phyloP scores from a whole-genome alignment of 805 yeast genomes.

The Yarrowia sp. region DNA sequence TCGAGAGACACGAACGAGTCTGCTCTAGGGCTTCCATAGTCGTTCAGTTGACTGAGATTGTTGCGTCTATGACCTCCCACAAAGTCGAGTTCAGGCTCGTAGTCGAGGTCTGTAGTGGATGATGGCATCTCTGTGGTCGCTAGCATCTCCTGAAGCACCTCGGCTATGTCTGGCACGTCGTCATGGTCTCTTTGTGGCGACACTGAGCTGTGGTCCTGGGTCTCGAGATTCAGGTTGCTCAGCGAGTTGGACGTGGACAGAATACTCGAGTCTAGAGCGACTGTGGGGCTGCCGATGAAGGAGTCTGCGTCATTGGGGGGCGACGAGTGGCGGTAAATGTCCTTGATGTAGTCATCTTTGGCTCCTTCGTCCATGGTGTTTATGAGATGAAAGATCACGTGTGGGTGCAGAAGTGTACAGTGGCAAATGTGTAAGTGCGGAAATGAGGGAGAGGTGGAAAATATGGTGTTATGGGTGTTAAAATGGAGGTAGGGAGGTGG shows the following conservation, averaged over 20 bases:
- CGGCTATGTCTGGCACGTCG: slow-evolving; percentile 30
- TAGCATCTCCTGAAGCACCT: slow-evolving; percentile 27
- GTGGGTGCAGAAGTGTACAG: background rate
- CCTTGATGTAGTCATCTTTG: slow-evolving; percentile 33
- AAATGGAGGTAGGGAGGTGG: no score
- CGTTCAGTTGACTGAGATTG: slow-evolving; percentile 22
- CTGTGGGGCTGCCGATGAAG: slow-evolving; percentile 16
- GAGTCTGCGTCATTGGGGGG: slow-evolving; percentile 24
- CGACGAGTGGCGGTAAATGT: slow-evolving; percentile 32
- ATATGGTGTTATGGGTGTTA: no score
- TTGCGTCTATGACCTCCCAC: slow-evolving; percentile 33
- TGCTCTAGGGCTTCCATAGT: slow-evolving; percentile 3
- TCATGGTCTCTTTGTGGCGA: slow-evolving; percentile 7
- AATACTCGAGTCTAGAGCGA: slow-evolving; percentile 1
- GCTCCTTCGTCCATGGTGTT: slow-evolving; percentile 22
- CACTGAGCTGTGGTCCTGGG: background rate
- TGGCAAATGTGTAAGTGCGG: no score
- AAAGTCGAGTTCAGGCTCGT: slow-evolving; percentile 35
- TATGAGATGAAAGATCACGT: slow-evolving; percentile 3
- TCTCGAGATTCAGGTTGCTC: slow-evolving; percentile 21
- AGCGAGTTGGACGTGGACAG: slow-evolving; percentile 20
- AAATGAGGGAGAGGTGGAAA: no score
- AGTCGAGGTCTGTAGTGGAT: background rate
- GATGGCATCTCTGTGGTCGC: slow-evolving; percentile 23
- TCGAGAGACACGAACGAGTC: slow-evolving; percentile 33